phyloP scores from a whole-genome alignment of 768 basidiomycete genomes.

The Zangia roseola region DNA sequence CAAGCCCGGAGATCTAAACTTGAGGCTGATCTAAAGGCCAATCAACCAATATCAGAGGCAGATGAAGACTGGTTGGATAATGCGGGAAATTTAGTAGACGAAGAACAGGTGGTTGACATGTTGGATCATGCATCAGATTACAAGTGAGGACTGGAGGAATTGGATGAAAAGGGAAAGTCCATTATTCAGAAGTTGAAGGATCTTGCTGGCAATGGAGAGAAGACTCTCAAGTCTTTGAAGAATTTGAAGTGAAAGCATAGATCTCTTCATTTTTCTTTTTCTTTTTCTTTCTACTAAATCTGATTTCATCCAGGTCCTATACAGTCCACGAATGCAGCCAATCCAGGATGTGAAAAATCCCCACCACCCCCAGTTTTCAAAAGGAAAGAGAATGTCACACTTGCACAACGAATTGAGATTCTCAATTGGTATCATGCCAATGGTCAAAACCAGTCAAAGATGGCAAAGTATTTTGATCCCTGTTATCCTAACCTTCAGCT shows the following conservation, averaged over 20 bases:
- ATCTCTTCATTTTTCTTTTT: too few species aligned
- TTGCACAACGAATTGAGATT: constrained; percentile 1
- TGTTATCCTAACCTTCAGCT: constrained; percentile 35
- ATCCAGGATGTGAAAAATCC: too few species aligned
- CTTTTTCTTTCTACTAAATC: too few species aligned
- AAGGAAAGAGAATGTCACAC: too few species aligned
- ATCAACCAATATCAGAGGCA: constrained; percentile 13
- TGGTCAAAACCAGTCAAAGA: constrained; percentile 31
- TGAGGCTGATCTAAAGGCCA: constrained; percentile 9
- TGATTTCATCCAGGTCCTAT: too few species aligned
- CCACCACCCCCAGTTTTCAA: too few species aligned
- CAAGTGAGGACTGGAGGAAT: constrained; percentile 14
- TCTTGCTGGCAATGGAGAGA: too few species aligned
- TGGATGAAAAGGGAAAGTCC: not conserved
- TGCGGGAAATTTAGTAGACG: constrained; percentile 24
- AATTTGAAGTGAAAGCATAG: too few species aligned
- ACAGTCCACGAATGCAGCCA: too few species aligned
- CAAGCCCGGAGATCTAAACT: constrained; percentile 9
- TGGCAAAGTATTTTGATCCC: constrained; percentile 30
- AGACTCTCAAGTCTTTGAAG: too few species aligned
- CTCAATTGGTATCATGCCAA: constrained; percentile 37
- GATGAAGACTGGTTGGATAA: constrained; percentile 26
- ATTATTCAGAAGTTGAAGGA: constrained; percentile 1
- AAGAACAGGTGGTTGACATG: constrained; percentile 20
- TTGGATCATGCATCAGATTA: too few species aligned